Conservation (phyloP, 192 early-diverging fungal genomes). For the Coemansia aciculifera region DNA sequence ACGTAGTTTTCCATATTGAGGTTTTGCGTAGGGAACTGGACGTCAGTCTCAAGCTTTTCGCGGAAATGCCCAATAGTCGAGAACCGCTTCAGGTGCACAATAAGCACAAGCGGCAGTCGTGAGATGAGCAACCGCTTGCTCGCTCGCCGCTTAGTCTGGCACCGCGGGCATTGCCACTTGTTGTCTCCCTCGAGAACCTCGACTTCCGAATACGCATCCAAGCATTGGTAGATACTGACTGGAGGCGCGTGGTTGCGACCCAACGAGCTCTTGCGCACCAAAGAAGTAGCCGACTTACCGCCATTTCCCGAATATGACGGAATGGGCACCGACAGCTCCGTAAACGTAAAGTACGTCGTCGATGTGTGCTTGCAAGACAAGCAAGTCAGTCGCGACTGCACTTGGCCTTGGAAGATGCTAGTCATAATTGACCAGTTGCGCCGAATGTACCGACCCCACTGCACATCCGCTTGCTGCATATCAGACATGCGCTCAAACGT, state of each 20-base stretch:
- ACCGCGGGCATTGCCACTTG: conserved; percentile 86
- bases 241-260: conserved; percentile 15
- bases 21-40: conserved; percentile 75
- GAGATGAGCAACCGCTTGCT: conserved; percentile 79
- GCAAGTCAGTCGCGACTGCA: conserved; percentile 50
- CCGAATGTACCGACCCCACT: conserved; percentile 74
- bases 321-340: conserved; percentile 89
- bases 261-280: conserved; percentile 23
- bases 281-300: conserved; percentile 24
- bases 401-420: conserved; percentile 81
- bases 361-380: conserved; percentile 42
- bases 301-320: conserved; percentile 58
- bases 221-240: conserved; percentile 72
- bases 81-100: conserved; percentile 95
- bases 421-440: conserved; percentile 84
- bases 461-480: conserved; percentile 58
- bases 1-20: conserved; percentile 64
- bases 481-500: conserved; percentile 73
- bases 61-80: conserved; percentile 90
- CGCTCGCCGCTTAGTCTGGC: conserved; percentile 70
- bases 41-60: conserved; percentile 86
- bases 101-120: conserved; percentile 80
- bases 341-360: conserved; percentile 85
- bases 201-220: conserved; percentile 79
- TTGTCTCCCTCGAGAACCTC: conserved; percentile 91